Evolutionary conservation across 768 basidiomycete species (phyloP), one percentile per base, ranked within the genome.

Genomic region (Tephrocybe sp.): DNA sequence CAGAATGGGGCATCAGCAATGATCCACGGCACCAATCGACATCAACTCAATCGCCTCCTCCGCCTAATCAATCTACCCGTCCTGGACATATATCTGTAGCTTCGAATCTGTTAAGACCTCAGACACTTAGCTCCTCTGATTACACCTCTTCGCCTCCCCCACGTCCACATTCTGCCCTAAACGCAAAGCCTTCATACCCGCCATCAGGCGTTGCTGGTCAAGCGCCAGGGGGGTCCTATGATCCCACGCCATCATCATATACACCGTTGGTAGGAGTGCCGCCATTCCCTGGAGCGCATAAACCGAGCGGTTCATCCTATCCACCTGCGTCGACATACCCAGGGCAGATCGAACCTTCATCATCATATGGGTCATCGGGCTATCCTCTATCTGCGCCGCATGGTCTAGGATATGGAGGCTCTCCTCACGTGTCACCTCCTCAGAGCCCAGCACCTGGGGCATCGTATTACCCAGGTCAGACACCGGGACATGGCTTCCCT

Each of bases 1-100:
- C 70, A 17, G 74, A 75, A 44, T 76, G 75, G 76, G 62, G 67
- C 16, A 45, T 65, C 3, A 52, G 55, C 58, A 39, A 49, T 32
- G 57, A 51, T 22, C 26, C 31, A 30, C 47, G 39, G 17, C 50
- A 49, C 33, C 63, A 53, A 30, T n/a, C n/a, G n/a, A n/a, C n/a
- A n/a, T n/a, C n/a, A n/a, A n/a, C n/a, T n/a, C n/a, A n/a, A n/a
- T 58, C 52, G 34, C 55, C 45, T 13, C 56, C 26, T 20, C 56
- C 39, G 19, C 54, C 48, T 13, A 60, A 49, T 41, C 51, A 50
- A 34, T 42, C 49, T 13, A 30, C 58, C 2, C 54, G 62, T 44
- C 50, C 58, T 19, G 52, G 55, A 10, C 60, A 62, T 14, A 51
- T 45, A 14, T 34, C 45, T 30, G 63, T 56, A 4, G 69, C 71